Evolutionary conservation across 2,329 filamentous ascomycete species (phyloP), one percentile per base, ranked within the genome.

Genomic region (Dothideomycetes sp.): DNA sequence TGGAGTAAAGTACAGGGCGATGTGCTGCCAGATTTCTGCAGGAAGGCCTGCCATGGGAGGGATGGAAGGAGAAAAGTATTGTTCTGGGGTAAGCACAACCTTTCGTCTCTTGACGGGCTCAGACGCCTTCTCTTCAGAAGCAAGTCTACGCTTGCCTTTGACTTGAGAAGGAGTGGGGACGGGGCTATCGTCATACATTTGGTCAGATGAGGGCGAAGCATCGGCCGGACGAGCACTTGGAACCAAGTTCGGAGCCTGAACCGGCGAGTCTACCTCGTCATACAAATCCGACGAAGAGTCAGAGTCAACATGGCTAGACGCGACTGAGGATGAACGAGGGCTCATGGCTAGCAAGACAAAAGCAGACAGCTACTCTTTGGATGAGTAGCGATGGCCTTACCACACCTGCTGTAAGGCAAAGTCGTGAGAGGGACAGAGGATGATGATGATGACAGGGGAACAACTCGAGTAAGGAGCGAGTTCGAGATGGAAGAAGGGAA

Each of bases 1-100:
- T 19, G 57, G 57, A 17, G 58, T 49, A 8, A 60, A 47, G 30
- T 51, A 48, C 15, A 51, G 33, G 43, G 60, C 57, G 18, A 59
- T 44, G 29, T 56, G 53, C 47, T 61, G 57, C 54, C 42, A 44
- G 13, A 44, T 18, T 25, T 44, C 42, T 13, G 35, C 42, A 30
- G 42, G 42, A 8, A 44, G 27, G n/a, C 30, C 35, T 20, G 34
- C 29, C 23, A 17, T 16, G 16, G 20, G 17, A 8, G 34, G 29
- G 9, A 44, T 10, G 18, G 34, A 19, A 33, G 28, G 15, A 9
- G 42, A 44, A 17, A 33, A 44, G 30, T 38, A 34, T 32, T 25
- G 28, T 22, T 37, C 35, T 39, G 42, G 30, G 9, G 20, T 39
- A 19, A 32, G 24, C 18, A 24, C 33, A 31, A 43, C 16, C 22